Base-by-base conservation (phyloP, 495 filamentous ascomycete species). In the Penicillium dipodomyicola region DNA sequence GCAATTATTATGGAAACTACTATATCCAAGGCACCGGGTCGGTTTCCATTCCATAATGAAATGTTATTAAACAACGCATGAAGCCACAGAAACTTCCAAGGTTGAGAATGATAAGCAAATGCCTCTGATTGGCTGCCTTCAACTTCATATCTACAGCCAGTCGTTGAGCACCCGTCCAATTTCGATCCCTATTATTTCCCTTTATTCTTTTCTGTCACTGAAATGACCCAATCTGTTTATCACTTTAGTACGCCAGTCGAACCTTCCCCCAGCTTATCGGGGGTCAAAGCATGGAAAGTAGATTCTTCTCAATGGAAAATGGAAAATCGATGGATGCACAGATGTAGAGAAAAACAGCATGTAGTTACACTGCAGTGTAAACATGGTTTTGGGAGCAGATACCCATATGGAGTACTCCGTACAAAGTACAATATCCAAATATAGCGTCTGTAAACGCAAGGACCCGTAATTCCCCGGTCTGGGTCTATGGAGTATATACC, bases 71-170 rank as follows among this genome's bases (percentile, higher is more conserved):
- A 41, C 15, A 6, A 12, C 20, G 14, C 23, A 29, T 30, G 29
- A 41, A 52, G 35, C 49, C 35, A 52, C 45, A 48, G 30, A 3
- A 32, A 5, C 19, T 29, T 20, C 20, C 35, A 23, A 23, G 22
- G 22, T 12, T 12, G 33, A 35, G 25, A 47, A 45, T 45, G 67
- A 69, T 67, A 67, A 65, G 59, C 20, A 20, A 35, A 35, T 22
- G 35, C 7, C 45, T 41, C 17, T 68, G 63, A 70, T 70, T 70
- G 67, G 67, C 32, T 35, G 29, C 41, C 6, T 17, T 7, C 20
- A 43, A 55, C 49, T 25, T 60, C 58, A 66, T 70, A 70, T 70
- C 67, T 70, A 66, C 63, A 66, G 52, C 67, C 67, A 70, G 60
- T 68, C 50, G 43, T 40, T 30, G 30, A 19, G 22, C 40, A 43